These are phyloP conservation scores for Amylocystis lapponica DNA, from an alignment of 768 basidiomycete genomes.

Conservation along the genomic window DNA sequence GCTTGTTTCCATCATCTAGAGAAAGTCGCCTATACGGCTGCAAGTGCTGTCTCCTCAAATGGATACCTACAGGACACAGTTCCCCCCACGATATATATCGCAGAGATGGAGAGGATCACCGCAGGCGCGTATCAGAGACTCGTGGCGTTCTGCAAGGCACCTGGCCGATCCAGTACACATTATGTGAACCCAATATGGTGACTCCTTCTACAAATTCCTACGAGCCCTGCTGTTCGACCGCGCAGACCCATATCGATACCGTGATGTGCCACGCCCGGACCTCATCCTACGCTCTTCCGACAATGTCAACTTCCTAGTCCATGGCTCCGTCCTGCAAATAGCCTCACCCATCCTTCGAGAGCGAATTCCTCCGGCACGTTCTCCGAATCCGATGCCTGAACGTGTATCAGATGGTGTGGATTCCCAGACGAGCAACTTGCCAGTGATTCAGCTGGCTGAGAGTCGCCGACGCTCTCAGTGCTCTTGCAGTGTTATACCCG, in stretches of 20 bases:
- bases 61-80: not conserved
- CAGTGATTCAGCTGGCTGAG: too few species aligned
- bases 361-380: constrained; percentile 1
- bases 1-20: constrained; percentile 14
- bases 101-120: constrained; percentile 8
- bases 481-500: constrained; percentile 12
- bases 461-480: too few species aligned
- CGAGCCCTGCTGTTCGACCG: too few species aligned
- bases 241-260: too few species aligned
- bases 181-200: too few species aligned
- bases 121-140: constrained; percentile 7
- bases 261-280: too few species aligned
- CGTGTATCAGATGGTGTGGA: too few species aligned
- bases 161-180: too few species aligned
- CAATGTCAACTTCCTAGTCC: constrained; percentile 1
- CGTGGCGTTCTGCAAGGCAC: too few species aligned
- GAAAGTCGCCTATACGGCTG: not conserved
- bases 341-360: constrained; percentile 1
- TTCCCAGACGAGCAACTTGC: too few species aligned
- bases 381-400: too few species aligned
- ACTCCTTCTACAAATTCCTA: too few species aligned
- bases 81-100: not conserved
- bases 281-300: constrained; percentile 3
- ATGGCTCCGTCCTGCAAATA: not conserved
- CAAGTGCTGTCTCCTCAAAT: not conserved